phyloP scores from a whole-genome alignment of 78 protist species.

The Dictyostelium brefeldianum region DNA sequence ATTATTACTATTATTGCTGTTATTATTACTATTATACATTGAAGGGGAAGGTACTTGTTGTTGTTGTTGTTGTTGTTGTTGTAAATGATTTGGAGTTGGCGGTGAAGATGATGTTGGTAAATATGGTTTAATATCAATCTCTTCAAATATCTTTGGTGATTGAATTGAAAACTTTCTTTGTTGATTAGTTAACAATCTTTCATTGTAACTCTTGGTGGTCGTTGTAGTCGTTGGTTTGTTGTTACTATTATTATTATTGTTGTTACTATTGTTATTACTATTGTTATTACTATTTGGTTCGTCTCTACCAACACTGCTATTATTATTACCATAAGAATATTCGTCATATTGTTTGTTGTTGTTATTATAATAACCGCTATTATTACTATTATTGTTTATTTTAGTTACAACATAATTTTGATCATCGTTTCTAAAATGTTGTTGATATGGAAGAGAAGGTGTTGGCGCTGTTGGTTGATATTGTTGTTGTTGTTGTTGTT shows the following conservation, averaged over 20 bases:
- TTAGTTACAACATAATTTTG: background rate
- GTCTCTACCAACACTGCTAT: background rate
- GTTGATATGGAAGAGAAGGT: background rate
- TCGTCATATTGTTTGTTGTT: too few species aligned
- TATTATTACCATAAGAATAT: too few species aligned
- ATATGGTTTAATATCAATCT: background rate
- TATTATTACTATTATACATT: too few species aligned
- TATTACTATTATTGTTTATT: background rate
- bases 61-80: too few species aligned
- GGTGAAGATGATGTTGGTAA: background rate
- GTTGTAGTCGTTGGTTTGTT: background rate
- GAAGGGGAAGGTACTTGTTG: too few species aligned
- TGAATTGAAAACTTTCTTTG: slow-evolving; percentile 16
- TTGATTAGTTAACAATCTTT: slow-evolving; percentile 13
- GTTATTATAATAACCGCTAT: background rate
- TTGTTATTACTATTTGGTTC: background rate
- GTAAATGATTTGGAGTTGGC: background rate
- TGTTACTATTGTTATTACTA: slow-evolving; percentile 2
- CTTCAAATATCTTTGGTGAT: background rate
- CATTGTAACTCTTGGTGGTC: background rate
- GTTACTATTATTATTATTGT: slow-evolving; percentile 2
- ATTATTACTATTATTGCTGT: too few species aligned
- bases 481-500: background rate
- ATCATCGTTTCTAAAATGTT: background rate
- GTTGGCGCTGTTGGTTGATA: background rate